Base-by-base conservation (phyloP, 768 basidiomycete species). In the Heimioporus sp. region DNA sequence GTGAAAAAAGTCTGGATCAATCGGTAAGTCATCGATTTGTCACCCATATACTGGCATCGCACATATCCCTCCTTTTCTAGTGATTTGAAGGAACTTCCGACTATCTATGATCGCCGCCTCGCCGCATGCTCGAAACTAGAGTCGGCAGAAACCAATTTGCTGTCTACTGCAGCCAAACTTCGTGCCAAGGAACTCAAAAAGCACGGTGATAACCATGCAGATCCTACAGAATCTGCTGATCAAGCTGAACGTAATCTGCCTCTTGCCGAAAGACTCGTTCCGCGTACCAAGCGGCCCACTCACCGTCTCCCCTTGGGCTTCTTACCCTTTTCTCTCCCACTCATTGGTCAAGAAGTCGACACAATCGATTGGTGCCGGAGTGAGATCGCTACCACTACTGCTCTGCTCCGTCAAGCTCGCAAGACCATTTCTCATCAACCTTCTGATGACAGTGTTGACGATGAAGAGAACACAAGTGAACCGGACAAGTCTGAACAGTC, bases 1-100 rank as follows among this genome's bases (percentile, higher is more conserved):
- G 88, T 95, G 9, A 86, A 85, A 65, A 82, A 83, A 57, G 83
- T 99, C 35, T 99, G 96, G 94, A 78, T 98, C 36, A 96, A 94
- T 67, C 79, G 90, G 85, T 86, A 51, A 38, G 79, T 56, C 7
- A 38, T 50, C 10, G 3, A 52, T 35, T 49, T 28, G 24, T 28
- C 24, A 6, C 24, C 24, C 24, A 28, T 5, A 28, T 28, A 28
- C 24, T 28, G 24, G 24, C 24, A 28, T 28, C 24, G 24, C 24
- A 28, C 24, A 28, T 35, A 35, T 35, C 35, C 35, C 2, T 1
- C 5, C 42, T 28, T 20, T 51, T 41, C 2, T 55, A 87, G 90
- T 44, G 81, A 98, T 63, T 75, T 98, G 28, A 91, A 91, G 66
- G 87, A 92, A 10, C 78, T 99, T 46, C 94, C 94, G 1, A 85